phyloP scores from a whole-genome alignment of 2,329 filamentous ascomycete genomes.

The Thielaviopsis populi region DNA sequence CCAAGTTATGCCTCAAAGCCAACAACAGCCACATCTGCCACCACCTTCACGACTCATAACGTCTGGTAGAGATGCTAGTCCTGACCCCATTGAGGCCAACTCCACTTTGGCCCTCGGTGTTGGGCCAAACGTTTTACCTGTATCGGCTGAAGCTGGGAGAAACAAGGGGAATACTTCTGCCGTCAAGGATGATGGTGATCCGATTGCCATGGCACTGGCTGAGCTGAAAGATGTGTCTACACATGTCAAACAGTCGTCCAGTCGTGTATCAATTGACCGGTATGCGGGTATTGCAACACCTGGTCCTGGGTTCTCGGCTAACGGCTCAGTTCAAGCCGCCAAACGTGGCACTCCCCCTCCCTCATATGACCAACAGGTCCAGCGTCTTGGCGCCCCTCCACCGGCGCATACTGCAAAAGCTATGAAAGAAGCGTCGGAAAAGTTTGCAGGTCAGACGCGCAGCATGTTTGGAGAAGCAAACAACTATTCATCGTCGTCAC shows the following conservation, averaged over 20 bases:
- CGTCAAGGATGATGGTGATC: slow-evolving; percentile 48
- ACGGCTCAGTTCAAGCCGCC: slow-evolving; percentile 35
- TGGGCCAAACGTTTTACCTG: slow-evolving; percentile 90
- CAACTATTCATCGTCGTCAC: slow-evolving; percentile 14
- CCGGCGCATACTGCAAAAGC: slow-evolving; percentile 84
- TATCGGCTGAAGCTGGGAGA: slow-evolving; percentile 40
- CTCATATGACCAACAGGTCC: slow-evolving; percentile 65
- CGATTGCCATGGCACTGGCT: slow-evolving; percentile 80
- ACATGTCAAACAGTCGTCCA: slow-evolving; percentile 55
- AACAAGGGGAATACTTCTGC: slow-evolving; percentile 21
- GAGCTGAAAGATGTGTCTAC: slow-evolving; percentile 73
- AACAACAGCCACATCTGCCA: slow-evolving; percentile 1
- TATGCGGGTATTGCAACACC: slow-evolving; percentile 91
- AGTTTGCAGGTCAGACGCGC: slow-evolving; percentile 69
- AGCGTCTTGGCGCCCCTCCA: slow-evolving; percentile 72
- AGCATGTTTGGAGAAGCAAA: slow-evolving; percentile 49
- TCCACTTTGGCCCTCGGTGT: slow-evolving; percentile 88
- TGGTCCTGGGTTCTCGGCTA: slow-evolving; percentile 34
- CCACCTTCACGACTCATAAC: slow-evolving; percentile 25
- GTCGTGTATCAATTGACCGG: slow-evolving; percentile 83
- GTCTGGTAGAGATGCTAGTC: slow-evolving; percentile 42
- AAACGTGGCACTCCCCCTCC: slow-evolving; percentile 70
- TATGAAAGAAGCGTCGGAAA: slow-evolving; percentile 90
- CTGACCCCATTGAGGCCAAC: slow-evolving; percentile 78
- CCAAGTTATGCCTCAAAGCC: not conserved